Conservation (phyloP, 148 eudicot species). For the Cornus controversa region DNA sequence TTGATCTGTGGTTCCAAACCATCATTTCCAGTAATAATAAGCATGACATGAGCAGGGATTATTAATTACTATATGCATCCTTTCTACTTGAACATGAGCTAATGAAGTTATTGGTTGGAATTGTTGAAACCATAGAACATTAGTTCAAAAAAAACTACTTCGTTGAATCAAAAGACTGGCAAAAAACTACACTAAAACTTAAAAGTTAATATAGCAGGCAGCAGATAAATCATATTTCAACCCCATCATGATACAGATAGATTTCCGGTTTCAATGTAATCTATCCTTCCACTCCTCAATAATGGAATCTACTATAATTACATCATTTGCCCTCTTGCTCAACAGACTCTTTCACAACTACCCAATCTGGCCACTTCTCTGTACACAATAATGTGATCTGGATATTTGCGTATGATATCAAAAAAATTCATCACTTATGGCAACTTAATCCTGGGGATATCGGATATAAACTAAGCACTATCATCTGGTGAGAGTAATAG, state of each 20-base stretch:
- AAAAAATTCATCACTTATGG: slow-evolving; percentile 5
- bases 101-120: no score
- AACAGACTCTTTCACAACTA: neutral
- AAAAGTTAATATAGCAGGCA: neutral
- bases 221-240: neutral
- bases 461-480: slow-evolving; percentile 13
- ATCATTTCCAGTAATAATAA: no score
- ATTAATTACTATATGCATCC: no score
- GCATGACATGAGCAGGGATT: no score
- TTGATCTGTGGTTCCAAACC: no score
- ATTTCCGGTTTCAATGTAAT: neutral
- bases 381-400: neutral
- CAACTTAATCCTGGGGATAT: slow-evolving; percentile 3
- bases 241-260: neutral
- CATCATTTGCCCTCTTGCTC: neutral
- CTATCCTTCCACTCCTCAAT: neutral
- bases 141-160: no score
- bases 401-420: neutral
- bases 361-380: neutral
- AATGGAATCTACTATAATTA: neutral
- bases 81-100: no score
- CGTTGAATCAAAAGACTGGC: no score
- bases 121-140: no score
- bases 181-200: neutral
- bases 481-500: slow-evolving; percentile 51